Evolutionary conservation across 1,284 basidiomycete genomes (phyloP), one percentile per base, ranked within the genome.

Genomic region (Pholiota adiposa): DNA sequence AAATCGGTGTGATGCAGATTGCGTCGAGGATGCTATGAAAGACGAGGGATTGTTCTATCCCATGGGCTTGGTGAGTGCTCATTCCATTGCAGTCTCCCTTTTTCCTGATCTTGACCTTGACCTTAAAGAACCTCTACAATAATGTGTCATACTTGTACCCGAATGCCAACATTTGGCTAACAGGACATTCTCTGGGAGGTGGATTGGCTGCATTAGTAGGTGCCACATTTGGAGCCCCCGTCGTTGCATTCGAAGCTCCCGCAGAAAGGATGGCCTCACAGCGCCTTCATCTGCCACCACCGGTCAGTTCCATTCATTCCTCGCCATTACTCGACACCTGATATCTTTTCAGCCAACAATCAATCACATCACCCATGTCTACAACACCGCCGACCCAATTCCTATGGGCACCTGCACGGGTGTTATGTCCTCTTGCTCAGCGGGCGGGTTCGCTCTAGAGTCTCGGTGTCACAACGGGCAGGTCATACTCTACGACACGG

Each of bases 11-110:
- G 91, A 94, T 63, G 83, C 90, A 60, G 83, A 83, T 4, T 99
- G 97, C 74, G 78, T 98, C 49, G 88, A 91, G 59, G 81, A 90
- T 48, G 92, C 96, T 0, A 83, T 99, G 51, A 81, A 95, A 57
- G 83, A 94, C 70, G 95, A 98, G 66, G 94, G 92, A 65, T 77
- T 98, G 21, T 99, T 98, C 78, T 97, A 97, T 73, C 88, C 88
- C 1, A 76, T 87, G 23, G 93, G 94, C 31, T 84, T 92, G 54
- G 91, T 93, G 65, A 75, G 89, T 46, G 5, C 11, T 77, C 6
- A 48, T 34, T 18, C 46, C 12, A 21, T 23, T 18, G 2, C 8
- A 16, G 48, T 11, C 21, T 18, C n/a, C 21, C 11, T 21, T 52
- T 25, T 44, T 25, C 49, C 50, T n/a, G n/a, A n/a, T n/a, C n/a